These are phyloP conservation scores for Bipolaris bicolor DNA, from an alignment of 2,329 filamentous ascomycete species.

Conservation along the genomic window DNA sequence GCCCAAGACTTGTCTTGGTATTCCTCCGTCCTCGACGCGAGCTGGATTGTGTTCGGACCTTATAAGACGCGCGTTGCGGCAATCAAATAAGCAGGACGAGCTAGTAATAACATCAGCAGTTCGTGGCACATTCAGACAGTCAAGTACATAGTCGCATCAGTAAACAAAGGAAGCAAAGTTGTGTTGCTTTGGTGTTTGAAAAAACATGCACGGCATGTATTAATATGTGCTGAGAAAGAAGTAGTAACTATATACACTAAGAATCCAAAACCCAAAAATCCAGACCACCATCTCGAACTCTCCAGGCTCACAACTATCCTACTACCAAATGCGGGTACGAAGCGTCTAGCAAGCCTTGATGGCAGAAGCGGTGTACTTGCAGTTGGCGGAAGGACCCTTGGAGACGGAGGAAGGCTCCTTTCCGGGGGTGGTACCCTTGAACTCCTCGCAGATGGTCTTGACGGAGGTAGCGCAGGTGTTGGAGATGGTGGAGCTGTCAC, in stretches of 20 bases:
- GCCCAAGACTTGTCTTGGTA: no score
- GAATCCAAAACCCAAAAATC: slow-evolving; percentile 24
- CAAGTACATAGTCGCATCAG: no score
- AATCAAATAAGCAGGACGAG: no score
- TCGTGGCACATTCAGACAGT: no score
- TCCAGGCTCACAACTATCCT: no score
- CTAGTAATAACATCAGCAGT: no score
- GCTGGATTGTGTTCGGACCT: no score
- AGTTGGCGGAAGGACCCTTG: slow-evolving; percentile 38
- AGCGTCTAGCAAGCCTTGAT: slow-evolving; percentile 39
- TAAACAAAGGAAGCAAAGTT: no score
- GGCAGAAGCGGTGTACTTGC: slow-evolving; percentile 42
- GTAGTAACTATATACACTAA: slow-evolving; percentile 26
- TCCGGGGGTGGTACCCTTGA: slow-evolving; percentile 39
- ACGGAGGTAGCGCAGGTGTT: slow-evolving; percentile 36
- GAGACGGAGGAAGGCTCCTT: slow-evolving; percentile 38
- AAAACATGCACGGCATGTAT: slow-evolving; percentile 22
- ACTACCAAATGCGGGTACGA: neutral
- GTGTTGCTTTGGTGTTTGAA: neutral
- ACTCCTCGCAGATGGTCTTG: slow-evolving; percentile 46
- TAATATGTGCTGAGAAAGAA: slow-evolving; percentile 6
- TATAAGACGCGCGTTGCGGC: no score
- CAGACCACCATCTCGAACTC: no score
- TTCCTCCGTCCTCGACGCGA: no score
- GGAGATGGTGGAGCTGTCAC: slow-evolving; percentile 55